Evolutionary conservation across 2,329 filamentous ascomycete genomes (phyloP).

Genomic region (Neoarthrinium moseri): DNA sequence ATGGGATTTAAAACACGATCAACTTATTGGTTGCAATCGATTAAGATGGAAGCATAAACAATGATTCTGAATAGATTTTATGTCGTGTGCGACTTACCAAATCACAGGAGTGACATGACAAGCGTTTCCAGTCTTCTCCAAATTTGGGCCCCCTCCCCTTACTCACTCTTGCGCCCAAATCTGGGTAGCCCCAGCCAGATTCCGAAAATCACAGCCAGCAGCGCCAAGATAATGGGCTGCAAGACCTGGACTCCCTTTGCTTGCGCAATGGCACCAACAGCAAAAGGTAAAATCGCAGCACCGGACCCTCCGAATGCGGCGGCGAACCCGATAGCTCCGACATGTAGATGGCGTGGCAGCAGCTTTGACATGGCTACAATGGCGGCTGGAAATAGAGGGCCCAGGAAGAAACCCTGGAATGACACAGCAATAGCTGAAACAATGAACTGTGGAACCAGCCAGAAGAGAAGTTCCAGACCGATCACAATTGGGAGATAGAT

Average conservation of each 20-base stretch:
- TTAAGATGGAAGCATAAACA: no score
- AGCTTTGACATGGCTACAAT: conserved; percentile 68
- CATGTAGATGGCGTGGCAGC: conserved; percentile 72
- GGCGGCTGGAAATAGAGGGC: conserved; percentile 72
- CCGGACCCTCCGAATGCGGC: conserved; percentile 74
- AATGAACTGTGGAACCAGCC: conserved; percentile 77
- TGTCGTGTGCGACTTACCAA: no score
- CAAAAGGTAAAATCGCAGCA: conserved; percentile 65
- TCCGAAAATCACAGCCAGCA: conserved; percentile 41
- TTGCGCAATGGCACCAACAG: conserved; percentile 65
- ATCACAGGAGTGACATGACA: no score
- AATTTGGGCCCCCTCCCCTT: not conserved
- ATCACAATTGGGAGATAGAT: conserved; percentile 66
- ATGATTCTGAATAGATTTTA: no score
- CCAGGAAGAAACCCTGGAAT: conserved; percentile 76
- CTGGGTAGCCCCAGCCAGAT: conserved; percentile 47
- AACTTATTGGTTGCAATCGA: no score
- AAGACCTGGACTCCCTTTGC: conserved; percentile 53
- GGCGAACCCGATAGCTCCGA: conserved; percentile 74
- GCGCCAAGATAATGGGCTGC: conserved; percentile 54
- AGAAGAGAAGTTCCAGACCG: conserved; percentile 70
- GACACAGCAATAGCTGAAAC: conserved; percentile 71
- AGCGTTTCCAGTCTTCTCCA: not conserved
- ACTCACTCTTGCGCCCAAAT: conserved; percentile 39
- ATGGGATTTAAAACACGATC: no score